A percentile compares a stretch with the other conserved stretches of the same genome.
These are phyloP conservation scores for Aspergillus asperescens DNA, from an alignment of 495 filamentous ascomycete species.

Conservation along the genomic window DNA sequence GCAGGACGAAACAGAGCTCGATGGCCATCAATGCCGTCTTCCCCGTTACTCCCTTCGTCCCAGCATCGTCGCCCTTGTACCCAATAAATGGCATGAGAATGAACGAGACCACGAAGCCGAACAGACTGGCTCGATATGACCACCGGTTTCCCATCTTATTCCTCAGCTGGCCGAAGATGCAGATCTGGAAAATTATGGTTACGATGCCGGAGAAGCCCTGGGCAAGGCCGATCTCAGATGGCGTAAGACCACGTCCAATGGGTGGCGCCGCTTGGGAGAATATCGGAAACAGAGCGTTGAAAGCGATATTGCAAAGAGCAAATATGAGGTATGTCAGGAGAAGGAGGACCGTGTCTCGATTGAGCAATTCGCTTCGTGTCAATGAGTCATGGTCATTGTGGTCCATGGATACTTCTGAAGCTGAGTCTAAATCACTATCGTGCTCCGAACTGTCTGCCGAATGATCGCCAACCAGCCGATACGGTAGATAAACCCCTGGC, in stretches of 20 bases:
- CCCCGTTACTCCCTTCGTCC: slow-evolving; percentile 36
- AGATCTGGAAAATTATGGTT: slow-evolving; percentile 85
- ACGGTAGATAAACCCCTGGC: slow-evolving; percentile 19
- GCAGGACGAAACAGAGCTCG: slow-evolving; percentile 71
- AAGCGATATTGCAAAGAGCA: slow-evolving; percentile 81
- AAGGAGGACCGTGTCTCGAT: slow-evolving; percentile 73
- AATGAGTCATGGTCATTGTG: slow-evolving; percentile 32
- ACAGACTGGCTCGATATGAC: slow-evolving; percentile 72
- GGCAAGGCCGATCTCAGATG: slow-evolving; percentile 77
- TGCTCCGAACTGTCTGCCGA: slow-evolving; percentile 29
- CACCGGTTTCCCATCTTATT: slow-evolving; percentile 78
- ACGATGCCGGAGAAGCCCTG: slow-evolving; percentile 78
- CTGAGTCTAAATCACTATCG: slow-evolving; percentile 41
- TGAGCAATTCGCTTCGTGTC: slow-evolving; percentile 53
- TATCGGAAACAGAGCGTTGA: slow-evolving; percentile 87
- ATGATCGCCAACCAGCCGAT: slow-evolving; percentile 22
- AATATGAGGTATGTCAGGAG: slow-evolving; percentile 82
- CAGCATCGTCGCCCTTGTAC: slow-evolving; percentile 54
- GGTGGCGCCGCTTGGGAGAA: slow-evolving; percentile 73
- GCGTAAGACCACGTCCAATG: slow-evolving; percentile 66
- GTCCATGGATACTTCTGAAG: slow-evolving; percentile 38
- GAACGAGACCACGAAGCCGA: slow-evolving; percentile 80
- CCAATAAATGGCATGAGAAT: slow-evolving; percentile 85
- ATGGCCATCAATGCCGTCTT: slow-evolving; percentile 58
- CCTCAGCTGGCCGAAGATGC: slow-evolving; percentile 72